These are phyloP conservation scores for Letharia lupina DNA, from an alignment of 495 filamentous ascomycete genomes.

Conservation along the genomic window DNA sequence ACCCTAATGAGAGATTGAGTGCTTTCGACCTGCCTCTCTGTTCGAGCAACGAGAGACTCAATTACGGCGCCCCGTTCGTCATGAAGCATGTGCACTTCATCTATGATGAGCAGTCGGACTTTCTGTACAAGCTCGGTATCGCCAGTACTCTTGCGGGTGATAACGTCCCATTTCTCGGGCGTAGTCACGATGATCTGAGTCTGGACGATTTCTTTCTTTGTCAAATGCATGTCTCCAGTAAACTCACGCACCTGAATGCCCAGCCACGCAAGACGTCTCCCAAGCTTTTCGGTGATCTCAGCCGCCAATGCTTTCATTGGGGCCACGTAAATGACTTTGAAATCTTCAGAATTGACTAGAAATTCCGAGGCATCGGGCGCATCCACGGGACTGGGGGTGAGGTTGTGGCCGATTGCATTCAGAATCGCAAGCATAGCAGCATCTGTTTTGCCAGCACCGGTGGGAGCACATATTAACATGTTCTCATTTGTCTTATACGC, in stretches of 20 bases:
- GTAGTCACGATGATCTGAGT: slow-evolving; percentile 99
- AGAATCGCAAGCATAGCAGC: slow-evolving; percentile 95
- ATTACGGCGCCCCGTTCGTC: slow-evolving; percentile 94
- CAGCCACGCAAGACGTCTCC: slow-evolving; percentile 89
- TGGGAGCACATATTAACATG: slow-evolving; percentile 97
- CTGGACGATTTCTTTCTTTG: slow-evolving; percentile 87
- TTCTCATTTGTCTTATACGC: slow-evolving; percentile 95
- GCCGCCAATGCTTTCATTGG: slow-evolving; percentile 97
- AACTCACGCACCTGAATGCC: slow-evolving; percentile 82
- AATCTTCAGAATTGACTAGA: slow-evolving; percentile 69
- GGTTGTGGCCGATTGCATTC: slow-evolving; percentile 79
- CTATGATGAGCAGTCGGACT: slow-evolving; percentile 90
- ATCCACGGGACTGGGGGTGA: slow-evolving; percentile 66
- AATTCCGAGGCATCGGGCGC: slow-evolving; percentile 68
- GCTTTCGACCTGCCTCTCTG: slow-evolving; percentile 92
- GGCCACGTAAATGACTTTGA: slow-evolving; percentile 97
- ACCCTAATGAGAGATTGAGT: slow-evolving; percentile 96
- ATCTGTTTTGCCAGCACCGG: slow-evolving; percentile 97
- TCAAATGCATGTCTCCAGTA: slow-evolving; percentile 97
- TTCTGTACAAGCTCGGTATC: slow-evolving; percentile 98
- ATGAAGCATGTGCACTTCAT: slow-evolving; percentile 99
- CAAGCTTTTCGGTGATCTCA: slow-evolving; percentile 90
- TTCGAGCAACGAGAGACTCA: slow-evolving; percentile 89
- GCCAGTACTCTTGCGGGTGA: slow-evolving; percentile 91
- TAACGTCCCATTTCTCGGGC: slow-evolving; percentile 98